phyloP scores from a whole-genome alignment of 2,329 filamentous ascomycete species.

The Dissoconium aciculare region DNA sequence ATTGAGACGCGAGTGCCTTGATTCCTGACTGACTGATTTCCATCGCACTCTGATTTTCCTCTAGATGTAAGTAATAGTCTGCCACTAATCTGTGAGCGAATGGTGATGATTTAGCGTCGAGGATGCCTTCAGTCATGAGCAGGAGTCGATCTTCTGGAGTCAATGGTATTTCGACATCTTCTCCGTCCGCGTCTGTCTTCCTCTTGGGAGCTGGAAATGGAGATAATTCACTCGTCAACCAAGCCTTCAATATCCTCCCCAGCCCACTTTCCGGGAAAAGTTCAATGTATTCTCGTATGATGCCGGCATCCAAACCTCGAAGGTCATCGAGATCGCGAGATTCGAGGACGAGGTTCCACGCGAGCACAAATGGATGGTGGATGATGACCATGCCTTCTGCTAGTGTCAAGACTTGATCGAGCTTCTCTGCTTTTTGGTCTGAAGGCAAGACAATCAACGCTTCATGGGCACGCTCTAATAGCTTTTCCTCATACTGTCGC shows the following conservation, averaged over 20 bases:
- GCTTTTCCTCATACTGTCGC: conserved; percentile 76
- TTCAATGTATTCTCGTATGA: conserved; percentile 65
- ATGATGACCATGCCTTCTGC: conserved; percentile 93
- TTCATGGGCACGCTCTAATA: conserved; percentile 69
- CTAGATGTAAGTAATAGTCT: conserved; percentile 68
- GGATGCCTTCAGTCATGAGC: conserved; percentile 52
- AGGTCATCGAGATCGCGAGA: conserved; percentile 70
- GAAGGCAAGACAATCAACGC: conserved; percentile 52
- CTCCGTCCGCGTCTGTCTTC: conserved; percentile 24
- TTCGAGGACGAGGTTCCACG: conserved; percentile 82
- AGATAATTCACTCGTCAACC: conserved; percentile 67
- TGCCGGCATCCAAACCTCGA: conserved; percentile 58
- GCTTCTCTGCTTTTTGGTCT: conserved; percentile 55
- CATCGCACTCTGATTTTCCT: conserved; percentile 70
- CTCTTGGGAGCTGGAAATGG: conserved; percentile 58
- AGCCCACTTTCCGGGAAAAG: conserved; percentile 78
- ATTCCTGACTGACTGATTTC: conserved; percentile 66
- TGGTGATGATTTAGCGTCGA: conserved; percentile 45
- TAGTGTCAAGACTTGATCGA: conserved; percentile 56
- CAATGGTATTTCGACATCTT: conserved; percentile 39
- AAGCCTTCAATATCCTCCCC: conserved; percentile 66
- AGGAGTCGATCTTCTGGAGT: conserved; percentile 65
- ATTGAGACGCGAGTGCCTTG: conserved; percentile 44
- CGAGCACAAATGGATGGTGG: conserved; percentile 74
- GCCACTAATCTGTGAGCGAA: conserved; percentile 72